Percentiles rank a stretch among this genome's conserved stretches.
Evolutionary conservation across 768 basidiomycete genomes (phyloP).

Genomic region (Hericium alpestre): DNA sequence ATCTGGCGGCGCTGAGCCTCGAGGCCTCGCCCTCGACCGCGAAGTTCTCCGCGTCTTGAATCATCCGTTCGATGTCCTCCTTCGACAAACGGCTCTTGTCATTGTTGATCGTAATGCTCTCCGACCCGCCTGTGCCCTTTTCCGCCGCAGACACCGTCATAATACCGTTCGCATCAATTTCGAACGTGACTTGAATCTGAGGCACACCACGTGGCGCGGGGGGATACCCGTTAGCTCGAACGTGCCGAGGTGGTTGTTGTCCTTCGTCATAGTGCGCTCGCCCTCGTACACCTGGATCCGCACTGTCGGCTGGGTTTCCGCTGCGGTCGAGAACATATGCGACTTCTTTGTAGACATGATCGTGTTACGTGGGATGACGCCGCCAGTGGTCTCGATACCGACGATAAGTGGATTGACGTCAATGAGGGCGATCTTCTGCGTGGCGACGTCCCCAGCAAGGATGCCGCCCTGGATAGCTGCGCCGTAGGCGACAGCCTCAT

Average conservation of each 20-base stretch:
- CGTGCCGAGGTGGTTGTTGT: constrained; percentile 96
- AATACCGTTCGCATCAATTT: constrained; percentile 91
- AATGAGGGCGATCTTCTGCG: constrained; percentile 84
- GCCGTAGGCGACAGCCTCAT: constrained; percentile 98
- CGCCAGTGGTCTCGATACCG: constrained; percentile 98
- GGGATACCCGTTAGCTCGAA: constrained; percentile 91
- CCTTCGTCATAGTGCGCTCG: constrained; percentile 94
- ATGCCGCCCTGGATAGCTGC: constrained; percentile 98
- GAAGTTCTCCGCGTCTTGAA: constrained; percentile 86
- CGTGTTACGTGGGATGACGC: constrained; percentile 95
- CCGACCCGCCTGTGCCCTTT: constrained; percentile 91
- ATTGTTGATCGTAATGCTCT: constrained; percentile 89
- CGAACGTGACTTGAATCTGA: constrained; percentile 94
- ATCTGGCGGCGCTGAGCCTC: constrained; percentile 71
- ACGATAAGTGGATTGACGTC: constrained; percentile 95
- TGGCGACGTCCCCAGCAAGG: constrained; percentile 87
- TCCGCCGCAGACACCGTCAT: constrained; percentile 89
- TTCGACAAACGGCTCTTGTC: constrained; percentile 73
- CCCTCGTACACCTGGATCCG: constrained; percentile 97
- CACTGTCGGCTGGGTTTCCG: constrained; percentile 90
- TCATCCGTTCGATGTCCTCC: constrained; percentile 87
- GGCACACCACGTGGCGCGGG: constrained; percentile 95
- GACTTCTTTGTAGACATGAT: constrained; percentile 96
- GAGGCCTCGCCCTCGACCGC: constrained; percentile 63
- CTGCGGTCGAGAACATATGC: constrained; percentile 83